These are phyloP conservation scores for Ganoderma leucocontextum DNA, from an alignment of 1,284 basidiomycete genomes.

Conservation along the genomic window DNA sequence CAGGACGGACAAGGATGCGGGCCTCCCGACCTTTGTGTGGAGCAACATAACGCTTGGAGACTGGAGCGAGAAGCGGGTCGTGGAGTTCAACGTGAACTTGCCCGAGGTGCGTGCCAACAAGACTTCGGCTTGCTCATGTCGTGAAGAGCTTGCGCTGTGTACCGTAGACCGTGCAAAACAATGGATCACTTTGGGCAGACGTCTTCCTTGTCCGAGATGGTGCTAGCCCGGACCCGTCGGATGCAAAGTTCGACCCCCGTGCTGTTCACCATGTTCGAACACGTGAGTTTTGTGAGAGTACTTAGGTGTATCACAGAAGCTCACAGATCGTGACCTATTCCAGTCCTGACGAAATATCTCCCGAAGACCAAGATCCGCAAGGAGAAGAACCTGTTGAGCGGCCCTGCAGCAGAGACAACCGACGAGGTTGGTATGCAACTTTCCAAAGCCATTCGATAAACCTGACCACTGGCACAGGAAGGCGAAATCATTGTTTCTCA, in stretches of 20 bases:
- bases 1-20: constrained; percentile 55
- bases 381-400: constrained; percentile 82
- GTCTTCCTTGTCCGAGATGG: constrained; percentile 80
- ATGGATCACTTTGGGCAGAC: constrained; percentile 88
- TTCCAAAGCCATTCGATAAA: constrained; percentile 1
- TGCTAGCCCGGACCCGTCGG: constrained; percentile 68
- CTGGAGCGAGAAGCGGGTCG: constrained; percentile 74
- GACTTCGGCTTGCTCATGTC: not conserved
- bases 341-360: constrained; percentile 88
- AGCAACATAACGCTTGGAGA: constrained; percentile 85
- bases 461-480: constrained; percentile 39
- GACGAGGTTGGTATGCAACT: constrained; percentile 35
- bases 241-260: constrained; percentile 57
- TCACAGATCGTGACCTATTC: constrained; percentile 10
- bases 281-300: constrained; percentile 55
- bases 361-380: constrained; percentile 79
- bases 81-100: constrained; percentile 74
- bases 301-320: not conserved
- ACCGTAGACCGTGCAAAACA: constrained; percentile 75
- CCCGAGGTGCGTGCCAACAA: constrained; percentile 64
- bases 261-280: constrained; percentile 84
- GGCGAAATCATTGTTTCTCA: constrained; percentile 76
- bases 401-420: constrained; percentile 40
- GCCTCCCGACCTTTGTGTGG: constrained; percentile 79
- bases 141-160: constrained; percentile 5